Evolutionary conservation across 129 eudicot species (phyloP), one percentile per base, ranked within the genome.

Genomic region (Saussurea involucrata): DNA sequence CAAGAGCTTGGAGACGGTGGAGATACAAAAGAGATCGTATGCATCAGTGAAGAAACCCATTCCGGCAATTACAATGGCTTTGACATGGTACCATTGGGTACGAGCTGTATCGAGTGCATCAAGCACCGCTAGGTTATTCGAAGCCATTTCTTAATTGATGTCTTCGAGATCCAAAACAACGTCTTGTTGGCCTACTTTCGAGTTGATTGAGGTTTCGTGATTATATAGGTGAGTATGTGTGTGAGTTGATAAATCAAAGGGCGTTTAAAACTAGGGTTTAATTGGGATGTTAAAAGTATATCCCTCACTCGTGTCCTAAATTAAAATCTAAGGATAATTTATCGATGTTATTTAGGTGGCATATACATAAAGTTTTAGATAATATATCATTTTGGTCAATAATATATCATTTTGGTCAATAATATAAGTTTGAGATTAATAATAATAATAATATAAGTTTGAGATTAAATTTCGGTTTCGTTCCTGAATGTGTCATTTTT

Each of bases 41-140:
- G 93, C 93, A 20, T 88, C 93, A 0, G 93, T 88, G 76, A 88
- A 88, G 76, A 89, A 89, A 0, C 93, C 93, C 93, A 89, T 89
- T 4, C 93, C 93, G 1, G 90, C 90, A 5, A 89, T 86, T 10
- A 86, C 82, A 13, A 89, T 86, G 27, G 93, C 88, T 27, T 83
- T 86, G 11, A 74, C 82, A 46, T 88, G 93, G 80, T 86, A 86
- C 93, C 90, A 86, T 58, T 84, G 93, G 11, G 93, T 88, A 6
- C 66, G 57, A 12, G 93, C 93, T 0, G 78, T 72, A 76, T 88
- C 93, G 0, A 88, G 88, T 4, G 93, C 93, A 24, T 76, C 83
- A 61, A 86, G 90, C 12, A 84, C 87, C 0, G 86, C 74, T 32
- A 88, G 72, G 75, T 80, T 88, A 74, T 83, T 85, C 4, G 88